Conservation (phyloP, 768 basidiomycete species). For the Tricholoma hemisulphureum region DNA sequence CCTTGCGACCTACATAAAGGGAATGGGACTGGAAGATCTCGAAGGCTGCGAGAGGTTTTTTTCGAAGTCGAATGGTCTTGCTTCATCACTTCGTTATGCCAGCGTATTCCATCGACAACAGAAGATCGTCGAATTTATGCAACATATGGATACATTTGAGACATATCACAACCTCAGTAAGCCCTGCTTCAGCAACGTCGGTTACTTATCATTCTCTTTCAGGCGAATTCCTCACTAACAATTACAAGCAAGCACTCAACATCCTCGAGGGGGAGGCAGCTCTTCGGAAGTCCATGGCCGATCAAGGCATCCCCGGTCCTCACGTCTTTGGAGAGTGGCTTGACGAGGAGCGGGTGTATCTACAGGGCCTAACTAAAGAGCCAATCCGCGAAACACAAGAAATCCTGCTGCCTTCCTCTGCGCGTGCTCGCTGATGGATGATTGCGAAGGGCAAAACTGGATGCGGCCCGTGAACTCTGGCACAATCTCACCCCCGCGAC, state of each 20-base stretch:
- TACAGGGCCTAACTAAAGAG: background rate
- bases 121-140: no score
- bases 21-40: constrained; percentile 20
- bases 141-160: no score
- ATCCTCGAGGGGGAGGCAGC: background rate
- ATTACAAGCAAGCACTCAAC: background rate
- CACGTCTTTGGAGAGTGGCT: background rate
- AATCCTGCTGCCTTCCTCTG: no score
- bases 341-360: background rate
- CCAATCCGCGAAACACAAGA: background rate
- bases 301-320: background rate
- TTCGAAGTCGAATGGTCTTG: constrained; percentile 24
- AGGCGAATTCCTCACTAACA: background rate
- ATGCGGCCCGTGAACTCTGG: no score
- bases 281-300: background rate
- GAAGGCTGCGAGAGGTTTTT: constrained; percentile 20
- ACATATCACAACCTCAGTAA: no score
- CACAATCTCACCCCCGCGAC: background rate
- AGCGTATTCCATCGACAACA: no score
- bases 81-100: no score
- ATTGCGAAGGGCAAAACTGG: background rate
- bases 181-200: no score
- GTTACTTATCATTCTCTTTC: background rate
- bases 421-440: no score
- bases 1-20: constrained; percentile 19